Evolutionary conservation across 2,329 filamentous ascomycete species (phyloP).

Genomic region (Hyphodiscus sp.): DNA sequence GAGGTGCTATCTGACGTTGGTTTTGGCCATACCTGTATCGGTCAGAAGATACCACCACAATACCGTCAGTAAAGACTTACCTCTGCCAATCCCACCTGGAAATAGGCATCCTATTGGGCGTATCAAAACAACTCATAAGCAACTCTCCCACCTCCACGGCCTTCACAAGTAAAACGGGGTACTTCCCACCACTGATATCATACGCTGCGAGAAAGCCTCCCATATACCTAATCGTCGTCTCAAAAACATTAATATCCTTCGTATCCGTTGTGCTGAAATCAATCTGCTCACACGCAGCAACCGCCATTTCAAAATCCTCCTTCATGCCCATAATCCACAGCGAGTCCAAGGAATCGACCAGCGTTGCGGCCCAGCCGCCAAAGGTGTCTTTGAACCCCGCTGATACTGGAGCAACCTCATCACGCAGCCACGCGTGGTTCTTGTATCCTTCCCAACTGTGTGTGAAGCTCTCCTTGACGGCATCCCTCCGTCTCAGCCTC

Average conservation of each 20-base stretch:
- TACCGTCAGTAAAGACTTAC: slow-evolving; percentile 35
- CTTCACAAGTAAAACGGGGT: slow-evolving; percentile 61
- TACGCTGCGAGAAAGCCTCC: slow-evolving; percentile 82
- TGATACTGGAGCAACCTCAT: slow-evolving; percentile 73
- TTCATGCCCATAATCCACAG: slow-evolving; percentile 81
- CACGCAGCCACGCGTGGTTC: slow-evolving; percentile 72
- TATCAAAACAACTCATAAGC: slow-evolving; percentile 69
- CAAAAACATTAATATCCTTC: slow-evolving; percentile 54
- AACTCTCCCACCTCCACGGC: slow-evolving; percentile 66
- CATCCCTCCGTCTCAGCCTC: slow-evolving; percentile 18
- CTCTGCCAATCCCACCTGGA: slow-evolving; percentile 38
- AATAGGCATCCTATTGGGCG: slow-evolving; percentile 87
- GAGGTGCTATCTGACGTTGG: slow-evolving; percentile 53
- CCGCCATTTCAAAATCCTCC: slow-evolving; percentile 73
- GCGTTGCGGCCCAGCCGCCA: slow-evolving; percentile 82
- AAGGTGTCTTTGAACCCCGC: slow-evolving; percentile 70
- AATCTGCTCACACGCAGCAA: slow-evolving; percentile 61
- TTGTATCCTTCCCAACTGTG: slow-evolving; percentile 75
- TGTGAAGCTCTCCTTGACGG: slow-evolving; percentile 26
- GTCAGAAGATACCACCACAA: not conserved
- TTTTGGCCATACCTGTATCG: slow-evolving; percentile 30
- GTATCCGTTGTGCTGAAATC: slow-evolving; percentile 66
- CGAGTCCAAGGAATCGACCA: slow-evolving; percentile 78
- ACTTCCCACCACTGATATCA: slow-evolving; percentile 69
- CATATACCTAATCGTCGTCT: slow-evolving; percentile 86